Base-by-base conservation (phyloP, 2,329 filamentous ascomycete genomes). In the Colletotrichum tofieldiae region DNA sequence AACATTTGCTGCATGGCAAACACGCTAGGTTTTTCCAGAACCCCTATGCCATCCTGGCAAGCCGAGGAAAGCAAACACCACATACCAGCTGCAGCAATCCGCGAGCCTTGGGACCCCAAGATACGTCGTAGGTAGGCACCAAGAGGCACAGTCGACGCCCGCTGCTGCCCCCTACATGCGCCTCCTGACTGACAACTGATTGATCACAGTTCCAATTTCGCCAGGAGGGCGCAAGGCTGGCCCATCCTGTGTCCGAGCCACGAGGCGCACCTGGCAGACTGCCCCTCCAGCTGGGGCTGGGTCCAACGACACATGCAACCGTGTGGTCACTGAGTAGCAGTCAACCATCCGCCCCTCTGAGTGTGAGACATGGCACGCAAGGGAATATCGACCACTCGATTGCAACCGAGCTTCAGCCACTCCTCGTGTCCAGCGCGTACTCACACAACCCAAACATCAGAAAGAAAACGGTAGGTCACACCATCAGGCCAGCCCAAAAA, bases 321-420 rank as follows among this genome's bases (percentile, higher is more conserved):
- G 58, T 59, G 45, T 58, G 29, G 58, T 59, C 43, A 47, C 35
- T 20, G 39, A 67, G 55, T 55, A 47, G 67, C 23, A 67, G 41
- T 29, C 47, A 26, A 39, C 65, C 14, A 41, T 32, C 35, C 37
- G 37, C 23, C 37, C 37, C 54, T 26, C 55, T 37, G n/a, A 26
- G 51, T 26, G 18, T 56, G 12, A 63, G 58, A 71, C 64, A 58
- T 35, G 45, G 45, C 67, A 60, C 67, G 29, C 67, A 60, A 66
- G 62, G 62, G 54, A 49, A 54, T 23, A 63, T 26, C 16, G 6
- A 18, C 49, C 47, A 29, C 37, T 45, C 23, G 49, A 49, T 23
- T 20, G 47, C 55, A 54, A 29, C 18, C 29, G 39, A 35, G 32
- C 35, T 60, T 54, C 29, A 20, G 12, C 41, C 32, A 60, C 41